Conservation (phyloP, 257 asterid species). For the Nicotiana tomentosiformis region DNA sequence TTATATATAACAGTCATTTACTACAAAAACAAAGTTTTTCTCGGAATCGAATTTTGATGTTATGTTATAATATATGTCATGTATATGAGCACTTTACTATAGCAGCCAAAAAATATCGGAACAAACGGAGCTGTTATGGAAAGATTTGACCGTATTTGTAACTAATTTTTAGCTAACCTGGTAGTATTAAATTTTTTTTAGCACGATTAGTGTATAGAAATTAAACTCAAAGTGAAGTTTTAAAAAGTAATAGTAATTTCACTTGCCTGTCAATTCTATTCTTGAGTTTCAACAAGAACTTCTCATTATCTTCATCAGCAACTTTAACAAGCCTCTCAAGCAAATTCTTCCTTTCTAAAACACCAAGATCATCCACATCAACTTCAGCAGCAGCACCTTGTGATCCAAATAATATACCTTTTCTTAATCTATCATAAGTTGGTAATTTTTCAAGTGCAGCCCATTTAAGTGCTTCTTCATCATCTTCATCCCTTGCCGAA, state of each 20-base stretch:
- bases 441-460: constrained; percentile 66
- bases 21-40: too few relatives aligned
- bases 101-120: too few relatives aligned
- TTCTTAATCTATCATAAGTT: constrained; percentile 58
- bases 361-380: constrained; percentile 42
- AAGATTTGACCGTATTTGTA: neutral
- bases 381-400: constrained; percentile 40
- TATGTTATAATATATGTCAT: too few relatives aligned
- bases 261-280: constrained; percentile 54
- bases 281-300: constrained; percentile 53
- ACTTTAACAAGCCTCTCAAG: constrained; percentile 42
- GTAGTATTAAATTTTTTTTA: neutral
- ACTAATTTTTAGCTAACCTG: neutral
- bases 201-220: neutral
- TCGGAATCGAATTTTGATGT: too few relatives aligned
- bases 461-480: constrained; percentile 66
- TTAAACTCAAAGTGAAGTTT: too few relatives aligned
- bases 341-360: constrained; percentile 32
- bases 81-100: too few relatives aligned
- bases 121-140: too few relatives aligned
- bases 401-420: constrained; percentile 57
- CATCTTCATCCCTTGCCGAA: constrained; percentile 51
- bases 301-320: constrained; percentile 58
- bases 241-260: too few relatives aligned
- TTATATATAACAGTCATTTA: too few relatives aligned